Conservation (phyloP, 352 stramenopile genomes). For the Pythium dissimile region DNA sequence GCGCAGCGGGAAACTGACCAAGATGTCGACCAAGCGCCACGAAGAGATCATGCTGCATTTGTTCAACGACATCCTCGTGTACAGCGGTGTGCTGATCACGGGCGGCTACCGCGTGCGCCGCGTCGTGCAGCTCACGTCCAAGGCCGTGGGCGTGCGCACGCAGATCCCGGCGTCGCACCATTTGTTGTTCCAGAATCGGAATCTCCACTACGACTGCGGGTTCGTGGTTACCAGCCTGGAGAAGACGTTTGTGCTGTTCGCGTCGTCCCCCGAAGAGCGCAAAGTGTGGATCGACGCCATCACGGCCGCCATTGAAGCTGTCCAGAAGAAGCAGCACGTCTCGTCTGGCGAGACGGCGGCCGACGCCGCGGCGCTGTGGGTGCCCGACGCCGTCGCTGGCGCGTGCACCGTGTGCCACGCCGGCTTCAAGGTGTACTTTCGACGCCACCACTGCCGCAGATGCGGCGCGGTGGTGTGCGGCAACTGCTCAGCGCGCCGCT, state of each 20-base stretch:
- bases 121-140: constrained; percentile 69
- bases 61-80: constrained; percentile 86
- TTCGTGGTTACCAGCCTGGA: constrained; percentile 79
- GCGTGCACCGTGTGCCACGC: constrained; percentile 65
- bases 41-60: constrained; percentile 84
- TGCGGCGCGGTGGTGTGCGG: constrained; percentile 79
- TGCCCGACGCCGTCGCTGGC: constrained; percentile 64
- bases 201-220: constrained; percentile 47
- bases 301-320: constrained; percentile 43
- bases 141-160: constrained; percentile 61
- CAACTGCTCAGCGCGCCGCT: constrained; percentile 62
- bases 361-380: constrained; percentile 69
- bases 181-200: constrained; percentile 43
- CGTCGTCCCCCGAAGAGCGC: constrained; percentile 38
- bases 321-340: constrained; percentile 33
- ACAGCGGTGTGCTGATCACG: constrained; percentile 71
- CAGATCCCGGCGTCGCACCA: constrained; percentile 50
- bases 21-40: constrained; percentile 79
- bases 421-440: constrained; percentile 75
- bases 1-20: constrained; percentile 66
- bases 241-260: constrained; percentile 82
- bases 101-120: constrained; percentile 69
- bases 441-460: constrained; percentile 74
- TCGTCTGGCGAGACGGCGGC: constrained; percentile 31
- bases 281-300: constrained; percentile 63